phyloP scores from a whole-genome alignment of 2,329 filamentous ascomycete genomes.

The Trematosphaeria pertusa region DNA sequence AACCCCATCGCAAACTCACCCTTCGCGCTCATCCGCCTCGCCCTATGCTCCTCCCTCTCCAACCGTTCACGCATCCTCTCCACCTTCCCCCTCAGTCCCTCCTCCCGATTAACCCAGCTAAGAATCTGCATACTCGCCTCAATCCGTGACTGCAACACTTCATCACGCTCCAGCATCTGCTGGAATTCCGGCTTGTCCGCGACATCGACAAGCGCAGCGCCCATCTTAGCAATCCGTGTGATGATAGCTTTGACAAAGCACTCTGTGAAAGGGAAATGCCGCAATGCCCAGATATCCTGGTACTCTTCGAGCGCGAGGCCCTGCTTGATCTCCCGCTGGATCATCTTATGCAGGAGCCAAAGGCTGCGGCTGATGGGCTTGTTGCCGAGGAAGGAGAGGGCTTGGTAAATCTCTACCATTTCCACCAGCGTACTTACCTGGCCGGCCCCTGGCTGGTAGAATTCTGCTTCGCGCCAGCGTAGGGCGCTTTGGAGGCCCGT shows the following conservation, averaged over 20 bases:
- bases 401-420: constrained; percentile 8
- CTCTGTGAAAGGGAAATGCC: constrained; percentile 17
- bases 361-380: neutral
- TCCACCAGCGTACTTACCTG: neutral
- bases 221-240: constrained; percentile 1
- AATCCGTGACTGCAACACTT: neutral
- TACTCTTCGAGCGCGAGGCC: constrained; percentile 2
- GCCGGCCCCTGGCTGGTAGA: neutral
- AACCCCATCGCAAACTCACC: neutral
- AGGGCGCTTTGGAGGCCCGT: constrained; percentile 13
- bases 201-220: neutral
- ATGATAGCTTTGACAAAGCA: constrained; percentile 10
- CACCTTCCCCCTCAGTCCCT: constrained; percentile 7
- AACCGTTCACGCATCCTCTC: constrained; percentile 2
- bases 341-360: neutral
- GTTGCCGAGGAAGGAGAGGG: constrained; percentile 13
- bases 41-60: constrained; percentile 7
- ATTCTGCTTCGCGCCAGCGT: constrained; percentile 13
- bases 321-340: constrained; percentile 1
- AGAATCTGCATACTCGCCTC: neutral
- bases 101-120: constrained; percentile 7
- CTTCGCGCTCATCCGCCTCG: neutral
- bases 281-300: constrained; percentile 10
- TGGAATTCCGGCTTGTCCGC: neutral
- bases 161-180: neutral